Conservation (phyloP, 768 basidiomycete species). For the Postia placenta region DNA sequence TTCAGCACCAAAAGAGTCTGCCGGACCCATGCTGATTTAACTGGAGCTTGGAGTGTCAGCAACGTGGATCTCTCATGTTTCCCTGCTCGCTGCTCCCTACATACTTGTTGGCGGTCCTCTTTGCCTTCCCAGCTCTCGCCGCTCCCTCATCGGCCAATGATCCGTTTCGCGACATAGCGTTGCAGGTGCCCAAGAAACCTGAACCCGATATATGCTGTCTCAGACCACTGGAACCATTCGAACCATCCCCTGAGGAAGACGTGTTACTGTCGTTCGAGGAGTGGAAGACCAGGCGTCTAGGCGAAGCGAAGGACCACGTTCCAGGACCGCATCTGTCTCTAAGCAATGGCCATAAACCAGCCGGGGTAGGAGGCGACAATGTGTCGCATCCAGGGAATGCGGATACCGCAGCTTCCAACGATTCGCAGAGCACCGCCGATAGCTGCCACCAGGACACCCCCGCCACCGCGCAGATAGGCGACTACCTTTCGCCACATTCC, state of each 20-base stretch:
- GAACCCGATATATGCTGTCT: conserved; percentile 66
- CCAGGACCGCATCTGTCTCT: neutral
- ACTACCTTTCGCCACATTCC: conserved; percentile 51
- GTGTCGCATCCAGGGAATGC: neutral
- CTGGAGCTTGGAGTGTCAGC: too few relatives aligned
- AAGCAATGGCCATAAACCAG: neutral
- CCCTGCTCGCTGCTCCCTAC: conserved; percentile 23
- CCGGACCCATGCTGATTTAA: too few relatives aligned
- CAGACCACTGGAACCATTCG: conserved; percentile 38
- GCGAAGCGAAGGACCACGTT: conserved; percentile 20
- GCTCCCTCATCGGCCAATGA: conserved; percentile 41
- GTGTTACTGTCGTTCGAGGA: conserved; percentile 79
- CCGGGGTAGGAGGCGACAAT: neutral
- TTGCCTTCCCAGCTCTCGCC: conserved; percentile 30
- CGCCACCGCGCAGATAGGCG: conserved; percentile 16
- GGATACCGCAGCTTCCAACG: neutral
- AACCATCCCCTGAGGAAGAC: conserved; percentile 48
- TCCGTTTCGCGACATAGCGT: conserved; percentile 52
- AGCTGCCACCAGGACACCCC: conserved; percentile 10
- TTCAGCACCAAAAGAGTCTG: too few relatives aligned
- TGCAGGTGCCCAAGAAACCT: conserved; percentile 41
- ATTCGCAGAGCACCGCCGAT: neutral
- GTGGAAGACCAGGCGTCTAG: conserved; percentile 70
- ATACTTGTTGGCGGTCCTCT: conserved; percentile 31
- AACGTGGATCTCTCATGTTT: conserved; percentile 15